These are phyloP conservation scores for Collybia sp. DNA, from an alignment of 768 basidiomycete species.

Conservation along the genomic window DNA sequence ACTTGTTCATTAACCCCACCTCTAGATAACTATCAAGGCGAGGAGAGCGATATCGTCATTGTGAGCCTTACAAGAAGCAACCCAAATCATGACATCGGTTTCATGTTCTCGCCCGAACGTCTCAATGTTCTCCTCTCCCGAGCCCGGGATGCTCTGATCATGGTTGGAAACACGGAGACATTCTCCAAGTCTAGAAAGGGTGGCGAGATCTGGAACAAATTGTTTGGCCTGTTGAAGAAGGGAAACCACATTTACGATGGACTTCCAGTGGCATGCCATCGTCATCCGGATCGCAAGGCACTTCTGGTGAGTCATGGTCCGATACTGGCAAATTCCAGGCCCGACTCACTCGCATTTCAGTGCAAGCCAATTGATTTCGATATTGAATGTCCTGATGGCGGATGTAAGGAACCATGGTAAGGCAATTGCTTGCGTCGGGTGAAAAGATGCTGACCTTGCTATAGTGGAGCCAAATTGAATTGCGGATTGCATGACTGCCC, in stretches of 20 bases:
- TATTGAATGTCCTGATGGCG: constrained; percentile 51
- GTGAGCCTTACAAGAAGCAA: constrained; percentile 62
- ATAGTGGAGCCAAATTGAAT: constrained; percentile 42
- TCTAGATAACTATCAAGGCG: constrained; percentile 73
- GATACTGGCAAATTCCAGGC: no score
- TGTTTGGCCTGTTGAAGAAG: constrained; percentile 39
- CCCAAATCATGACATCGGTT: constrained; percentile 50
- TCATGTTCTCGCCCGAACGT: constrained; percentile 67
- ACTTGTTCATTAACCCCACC: neutral
- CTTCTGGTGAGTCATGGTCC: constrained; percentile 20
- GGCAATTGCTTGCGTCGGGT: constrained; percentile 2
- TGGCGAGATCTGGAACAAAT: constrained; percentile 41
- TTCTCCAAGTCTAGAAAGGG: constrained; percentile 51
- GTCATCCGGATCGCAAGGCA: constrained; percentile 38
- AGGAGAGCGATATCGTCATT: constrained; percentile 68
- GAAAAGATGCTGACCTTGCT: neutral
- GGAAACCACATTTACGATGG: constrained; percentile 51
- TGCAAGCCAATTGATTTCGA: constrained; percentile 44
- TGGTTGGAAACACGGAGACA: constrained; percentile 61
- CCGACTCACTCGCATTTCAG: no score
- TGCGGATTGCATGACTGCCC: constrained; percentile 53
- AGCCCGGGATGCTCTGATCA: constrained; percentile 58
- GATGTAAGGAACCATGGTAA: constrained; percentile 59
- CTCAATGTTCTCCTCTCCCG: constrained; percentile 70
- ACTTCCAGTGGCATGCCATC: constrained; percentile 53